Conservation (phyloP, 148 eudicot genomes). For the Rhododendron vialii region DNA sequence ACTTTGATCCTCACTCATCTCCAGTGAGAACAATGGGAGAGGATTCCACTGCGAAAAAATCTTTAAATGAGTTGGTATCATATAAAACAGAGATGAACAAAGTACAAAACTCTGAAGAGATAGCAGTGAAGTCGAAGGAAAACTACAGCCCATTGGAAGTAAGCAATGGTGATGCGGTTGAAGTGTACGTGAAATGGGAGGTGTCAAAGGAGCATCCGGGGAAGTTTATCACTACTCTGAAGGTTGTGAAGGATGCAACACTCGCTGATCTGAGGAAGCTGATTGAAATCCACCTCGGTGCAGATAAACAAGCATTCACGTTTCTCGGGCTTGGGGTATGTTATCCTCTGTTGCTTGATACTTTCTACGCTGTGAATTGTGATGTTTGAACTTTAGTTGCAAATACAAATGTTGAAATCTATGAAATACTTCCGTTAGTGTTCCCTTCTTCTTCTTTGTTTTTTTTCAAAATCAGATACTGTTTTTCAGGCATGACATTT, state of each 20-base stretch:
- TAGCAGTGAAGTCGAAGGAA: conserved; percentile 41
- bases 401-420: neutral
- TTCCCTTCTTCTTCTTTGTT: neutral
- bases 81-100: neutral
- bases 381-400: neutral
- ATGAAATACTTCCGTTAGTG: neutral
- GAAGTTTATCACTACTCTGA: conserved; percentile 55
- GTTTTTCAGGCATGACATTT: neutral
- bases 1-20: conserved; percentile 18
- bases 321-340: conserved; percentile 74
- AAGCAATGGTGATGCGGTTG: conserved; percentile 34
- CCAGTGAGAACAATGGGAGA: conserved; percentile 9
- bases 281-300: conserved; percentile 66
- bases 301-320: conserved; percentile 66
- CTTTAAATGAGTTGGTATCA: neutral
- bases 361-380: neutral
- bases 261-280: conserved; percentile 84
- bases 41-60: neutral
- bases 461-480: neutral
- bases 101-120: conserved; percentile 6
- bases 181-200: conserved; percentile 86
- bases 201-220: conserved; percentile 69
- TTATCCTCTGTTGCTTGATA: neutral
- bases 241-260: conserved; percentile 59
- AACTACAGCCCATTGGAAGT: conserved; percentile 41